Evolutionary conservation across 768 basidiomycete genomes (phyloP).

Genomic region (Udeniomyces megalosporus): DNA sequence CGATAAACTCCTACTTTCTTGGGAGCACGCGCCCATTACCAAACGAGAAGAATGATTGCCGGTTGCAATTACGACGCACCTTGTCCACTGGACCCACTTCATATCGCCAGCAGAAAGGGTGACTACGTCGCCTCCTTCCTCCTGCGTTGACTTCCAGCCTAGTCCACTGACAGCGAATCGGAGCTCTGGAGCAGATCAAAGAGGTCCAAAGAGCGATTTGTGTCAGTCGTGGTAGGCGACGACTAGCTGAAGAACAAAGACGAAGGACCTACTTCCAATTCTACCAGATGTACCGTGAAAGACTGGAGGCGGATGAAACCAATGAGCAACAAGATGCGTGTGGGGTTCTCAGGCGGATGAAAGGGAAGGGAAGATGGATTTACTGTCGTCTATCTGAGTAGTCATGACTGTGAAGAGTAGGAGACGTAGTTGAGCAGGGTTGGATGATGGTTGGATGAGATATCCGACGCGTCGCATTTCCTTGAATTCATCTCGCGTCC

Average conservation of each 20-base stretch:
- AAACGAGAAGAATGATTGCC: too few relatives aligned
- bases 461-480: too few relatives aligned
- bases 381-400: constrained; percentile 10
- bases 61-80: constrained; percentile 33
- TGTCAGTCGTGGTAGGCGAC: too few relatives aligned
- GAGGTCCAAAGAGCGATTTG: neutral
- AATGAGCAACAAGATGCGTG: too few relatives aligned
- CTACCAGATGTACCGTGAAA: constrained; percentile 6
- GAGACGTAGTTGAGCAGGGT: neutral
- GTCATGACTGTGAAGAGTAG: neutral
- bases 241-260: neutral
- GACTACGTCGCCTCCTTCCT: constrained; percentile 47
- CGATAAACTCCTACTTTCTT: too few relatives aligned
- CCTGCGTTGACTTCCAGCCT: constrained; percentile 63
- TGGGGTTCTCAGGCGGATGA: too few relatives aligned
- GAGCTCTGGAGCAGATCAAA: constrained; percentile 29
- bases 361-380: neutral
- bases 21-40: too few relatives aligned
- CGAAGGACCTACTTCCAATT: neutral
- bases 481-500: too few relatives aligned
- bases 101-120: constrained; percentile 56
- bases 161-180: constrained; percentile 79
- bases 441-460: too few relatives aligned
- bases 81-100: constrained; percentile 78
- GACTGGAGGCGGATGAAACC: neutral